phyloP scores from a whole-genome alignment of 768 basidiomycete genomes.

The Hericium alpestre region DNA sequence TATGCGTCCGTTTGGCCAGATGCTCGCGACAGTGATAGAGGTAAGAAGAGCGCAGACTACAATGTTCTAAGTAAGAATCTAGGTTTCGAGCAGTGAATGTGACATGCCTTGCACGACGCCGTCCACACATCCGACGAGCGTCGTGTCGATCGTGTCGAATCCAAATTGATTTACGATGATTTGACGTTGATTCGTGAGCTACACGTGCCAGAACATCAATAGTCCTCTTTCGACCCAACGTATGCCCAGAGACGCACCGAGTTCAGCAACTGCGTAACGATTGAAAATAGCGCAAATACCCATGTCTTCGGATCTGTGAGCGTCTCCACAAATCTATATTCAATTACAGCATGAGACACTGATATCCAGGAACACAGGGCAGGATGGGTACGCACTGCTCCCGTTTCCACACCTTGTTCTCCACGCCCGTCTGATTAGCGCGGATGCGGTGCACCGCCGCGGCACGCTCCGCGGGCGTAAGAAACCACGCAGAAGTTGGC shows the following conservation, averaged over 20 bases:
- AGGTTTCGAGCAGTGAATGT: neutral
- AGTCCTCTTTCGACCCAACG: too few relatives aligned
- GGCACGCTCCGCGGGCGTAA: slow-evolving; percentile 57
- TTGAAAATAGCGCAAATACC: slow-evolving; percentile 58
- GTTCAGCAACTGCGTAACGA: slow-evolving; percentile 52
- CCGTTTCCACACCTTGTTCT: slow-evolving; percentile 71
- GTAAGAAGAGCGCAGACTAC: slow-evolving; percentile 45
- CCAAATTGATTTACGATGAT: slow-evolving; percentile 65
- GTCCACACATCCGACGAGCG: slow-evolving; percentile 66
- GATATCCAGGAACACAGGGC: neutral
- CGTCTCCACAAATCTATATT: slow-evolving; percentile 52
- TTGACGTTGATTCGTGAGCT: slow-evolving; percentile 71
- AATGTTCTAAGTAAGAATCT: neutral
- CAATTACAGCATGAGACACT: too few relatives aligned
- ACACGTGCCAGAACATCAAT: neutral
- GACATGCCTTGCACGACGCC: slow-evolving; percentile 61
- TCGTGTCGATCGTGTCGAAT: slow-evolving; percentile 54
- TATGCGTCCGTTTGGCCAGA: slow-evolving; percentile 46
- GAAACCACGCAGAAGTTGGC: slow-evolving; percentile 61
- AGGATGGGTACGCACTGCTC: slow-evolving; percentile 40
- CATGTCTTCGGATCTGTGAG: slow-evolving; percentile 65
- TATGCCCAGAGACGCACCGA: slow-evolving; percentile 32
- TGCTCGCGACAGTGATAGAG: slow-evolving; percentile 32
- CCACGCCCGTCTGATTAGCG: slow-evolving; percentile 67
- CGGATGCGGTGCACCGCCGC: slow-evolving; percentile 62